Percentiles rank a stretch among this genome's conserved stretches.
Evolutionary conservation across 371 early-diverging fungal genomes (phyloP).

Genomic region (Mucor piriformis): DNA sequence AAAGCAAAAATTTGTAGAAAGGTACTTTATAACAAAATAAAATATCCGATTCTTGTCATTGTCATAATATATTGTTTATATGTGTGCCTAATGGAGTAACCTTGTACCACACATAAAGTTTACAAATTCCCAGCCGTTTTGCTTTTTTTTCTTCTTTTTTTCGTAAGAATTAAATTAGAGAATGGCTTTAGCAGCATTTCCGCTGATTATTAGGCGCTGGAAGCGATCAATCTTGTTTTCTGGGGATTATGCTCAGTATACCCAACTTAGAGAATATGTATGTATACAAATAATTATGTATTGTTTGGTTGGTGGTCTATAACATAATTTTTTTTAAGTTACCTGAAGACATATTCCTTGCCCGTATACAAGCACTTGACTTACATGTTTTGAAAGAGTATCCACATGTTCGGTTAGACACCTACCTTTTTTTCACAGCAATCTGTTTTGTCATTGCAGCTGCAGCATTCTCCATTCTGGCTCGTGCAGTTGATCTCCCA

Average conservation of each 20-base stretch:
- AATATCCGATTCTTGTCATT: conserved; percentile 12
- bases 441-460: conserved; percentile 36
- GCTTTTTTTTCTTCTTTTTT: conserved; percentile 7
- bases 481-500: conserved; percentile 28
- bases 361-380: conserved; percentile 26
- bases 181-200: conserved; percentile 30
- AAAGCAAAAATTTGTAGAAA: background rate
- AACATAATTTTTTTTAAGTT: conserved; percentile 24
- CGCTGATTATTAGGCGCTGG: conserved; percentile 27
- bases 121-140: conserved; percentile 1
- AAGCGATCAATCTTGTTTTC: conserved; percentile 18
- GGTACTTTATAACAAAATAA: conserved; percentile 13
- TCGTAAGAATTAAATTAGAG: background rate
- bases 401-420: conserved; percentile 41
- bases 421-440: conserved; percentile 37
- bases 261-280: conserved; percentile 31
- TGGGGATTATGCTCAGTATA: conserved; percentile 20
- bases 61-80: background rate
- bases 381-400: conserved; percentile 28
- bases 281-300: background rate
- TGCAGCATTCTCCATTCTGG: conserved; percentile 39
- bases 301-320: conserved; percentile 4
- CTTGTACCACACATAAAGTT: background rate
- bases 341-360: conserved; percentile 32
- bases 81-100: conserved; percentile 15